These are phyloP conservation scores for Naganishia antarctica DNA, from an alignment of 768 basidiomycete genomes.

Conservation along the genomic window DNA sequence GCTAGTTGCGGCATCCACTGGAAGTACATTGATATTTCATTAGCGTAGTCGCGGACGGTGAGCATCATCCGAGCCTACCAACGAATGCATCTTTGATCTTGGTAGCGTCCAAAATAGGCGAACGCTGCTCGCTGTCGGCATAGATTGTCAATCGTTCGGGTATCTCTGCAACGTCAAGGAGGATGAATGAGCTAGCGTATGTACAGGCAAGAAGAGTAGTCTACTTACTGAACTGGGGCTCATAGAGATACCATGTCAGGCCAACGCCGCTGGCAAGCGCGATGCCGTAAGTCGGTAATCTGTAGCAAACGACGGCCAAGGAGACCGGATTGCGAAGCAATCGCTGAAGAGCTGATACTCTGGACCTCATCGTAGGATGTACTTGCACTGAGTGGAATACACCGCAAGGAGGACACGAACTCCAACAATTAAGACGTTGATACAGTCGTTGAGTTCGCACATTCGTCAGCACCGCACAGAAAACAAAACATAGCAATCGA, in stretches of 20 bases:
- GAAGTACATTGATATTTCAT: background rate
- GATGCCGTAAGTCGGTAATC: background rate
- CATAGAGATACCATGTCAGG: background rate
- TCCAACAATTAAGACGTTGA: too few relatives aligned
- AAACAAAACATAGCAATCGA: too few relatives aligned
- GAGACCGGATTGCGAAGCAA: background rate
- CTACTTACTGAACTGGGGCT: background rate
- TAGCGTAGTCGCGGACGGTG: background rate
- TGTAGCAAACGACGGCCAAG: background rate
- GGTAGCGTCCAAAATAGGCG: background rate
- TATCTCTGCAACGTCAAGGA: too few relatives aligned
- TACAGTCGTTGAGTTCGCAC: too few relatives aligned
- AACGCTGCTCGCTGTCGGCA: constrained; percentile 11
- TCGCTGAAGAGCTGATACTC: background rate
- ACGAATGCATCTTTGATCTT: constrained; percentile 8
- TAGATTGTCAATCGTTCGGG: constrained; percentile 1
- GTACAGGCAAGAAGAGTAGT: background rate
- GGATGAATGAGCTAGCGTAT: too few relatives aligned
- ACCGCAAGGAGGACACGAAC: too few relatives aligned
- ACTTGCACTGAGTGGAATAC: too few relatives aligned
- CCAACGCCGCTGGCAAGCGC: constrained; percentile 4
- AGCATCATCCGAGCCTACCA: background rate
- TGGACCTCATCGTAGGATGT: background rate
- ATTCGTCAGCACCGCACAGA: too few relatives aligned
- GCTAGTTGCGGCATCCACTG: constrained; percentile 49